Base-by-base conservation (phyloP, 805 yeast species). In the Kregervanrija delftensis region DNA sequence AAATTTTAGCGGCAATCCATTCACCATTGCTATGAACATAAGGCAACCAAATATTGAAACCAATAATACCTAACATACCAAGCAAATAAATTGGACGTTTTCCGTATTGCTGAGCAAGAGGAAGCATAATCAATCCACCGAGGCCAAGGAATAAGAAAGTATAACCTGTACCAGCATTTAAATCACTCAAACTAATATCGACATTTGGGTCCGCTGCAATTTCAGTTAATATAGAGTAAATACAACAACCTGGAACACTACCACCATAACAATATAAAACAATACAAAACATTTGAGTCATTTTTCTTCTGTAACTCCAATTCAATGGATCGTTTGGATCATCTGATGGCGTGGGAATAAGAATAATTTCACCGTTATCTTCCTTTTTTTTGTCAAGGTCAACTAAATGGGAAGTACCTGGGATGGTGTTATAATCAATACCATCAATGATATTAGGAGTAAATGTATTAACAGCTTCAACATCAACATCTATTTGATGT, bases 271-370 rank as follows among this genome's bases (percentile, higher is more conserved):
- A 47, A 50, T 70, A 73, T 5, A 71, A 65, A 33, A 68, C 59
- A 47, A 70, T 58, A 52, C 77, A 72, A 39, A 72, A 63, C 42
- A 75, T 62, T 36, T 72, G 69, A 33, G 73, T 38, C 60, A 64
- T 59, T 54, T 80, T 80, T 41, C 84, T 68, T 34, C 55, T 49
- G 17, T 54, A 59, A 1, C 74, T 44, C 88, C 88, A 83, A 54
- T 79, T 80, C 45, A 83, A 64, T 1, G 88, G 88, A 54, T 83
- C 89, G 50, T 81, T 76, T 8, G 86, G 84, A 49, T 81, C 80
- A 42, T 73, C 77, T 0, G 83, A 72, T 2, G 89, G 89, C 9
- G 76, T 76, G 30, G 89, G 88, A 37, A 78, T 72, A 37, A 81
- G 64, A 11, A 82, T 74, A 47, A 80, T 71, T 12, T 44, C 38